Conservation (phyloP, 2,329 filamentous ascomycete species). For the Colletotrichum higginsianum region DNA sequence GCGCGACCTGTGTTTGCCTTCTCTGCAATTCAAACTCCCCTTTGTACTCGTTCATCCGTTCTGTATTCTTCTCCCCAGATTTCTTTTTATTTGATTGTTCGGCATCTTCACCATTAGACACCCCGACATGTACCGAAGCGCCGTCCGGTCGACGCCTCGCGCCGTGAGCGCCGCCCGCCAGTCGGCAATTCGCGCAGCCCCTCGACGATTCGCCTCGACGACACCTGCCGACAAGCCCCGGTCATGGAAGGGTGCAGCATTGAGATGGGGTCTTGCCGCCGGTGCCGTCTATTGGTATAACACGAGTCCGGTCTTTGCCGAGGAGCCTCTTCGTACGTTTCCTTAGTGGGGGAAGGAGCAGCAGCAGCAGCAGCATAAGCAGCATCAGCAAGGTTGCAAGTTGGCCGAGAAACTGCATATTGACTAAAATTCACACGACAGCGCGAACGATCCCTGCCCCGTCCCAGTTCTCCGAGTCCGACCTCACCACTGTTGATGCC, state of each 20-base stretch:
- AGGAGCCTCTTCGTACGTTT: constrained; percentile 81
- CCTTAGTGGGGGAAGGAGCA: not conserved
- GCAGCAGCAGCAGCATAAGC: not conserved
- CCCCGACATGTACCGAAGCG: constrained; percentile 65
- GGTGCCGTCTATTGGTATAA: constrained; percentile 94
- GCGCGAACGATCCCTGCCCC: constrained; percentile 58
- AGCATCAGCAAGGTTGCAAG: not conserved
- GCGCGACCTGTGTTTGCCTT: constrained; percentile 29
- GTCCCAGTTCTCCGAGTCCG: constrained; percentile 68
- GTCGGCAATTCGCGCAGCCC: constrained; percentile 54
- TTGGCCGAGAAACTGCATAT: constrained; percentile 34
- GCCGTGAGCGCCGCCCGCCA: constrained; percentile 60
- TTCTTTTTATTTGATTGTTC: not conserved
- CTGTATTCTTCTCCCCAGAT: not conserved
- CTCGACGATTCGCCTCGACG: constrained; percentile 69
- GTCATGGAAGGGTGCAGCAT: constrained; percentile 84
- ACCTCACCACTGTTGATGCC: constrained; percentile 76
- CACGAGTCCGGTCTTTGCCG: constrained; percentile 88
- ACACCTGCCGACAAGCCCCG: constrained; percentile 75
- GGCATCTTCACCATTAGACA: not conserved
- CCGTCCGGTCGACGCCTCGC: constrained; percentile 64
- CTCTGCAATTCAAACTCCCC: constrained; percentile 36
- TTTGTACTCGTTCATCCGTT: constrained; percentile 30
- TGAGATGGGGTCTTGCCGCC: constrained; percentile 82
- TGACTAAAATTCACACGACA: constrained; percentile 36